phyloP scores from a whole-genome alignment of 495 filamentous ascomycete genomes.

The Chaetomidium leptoderma region DNA sequence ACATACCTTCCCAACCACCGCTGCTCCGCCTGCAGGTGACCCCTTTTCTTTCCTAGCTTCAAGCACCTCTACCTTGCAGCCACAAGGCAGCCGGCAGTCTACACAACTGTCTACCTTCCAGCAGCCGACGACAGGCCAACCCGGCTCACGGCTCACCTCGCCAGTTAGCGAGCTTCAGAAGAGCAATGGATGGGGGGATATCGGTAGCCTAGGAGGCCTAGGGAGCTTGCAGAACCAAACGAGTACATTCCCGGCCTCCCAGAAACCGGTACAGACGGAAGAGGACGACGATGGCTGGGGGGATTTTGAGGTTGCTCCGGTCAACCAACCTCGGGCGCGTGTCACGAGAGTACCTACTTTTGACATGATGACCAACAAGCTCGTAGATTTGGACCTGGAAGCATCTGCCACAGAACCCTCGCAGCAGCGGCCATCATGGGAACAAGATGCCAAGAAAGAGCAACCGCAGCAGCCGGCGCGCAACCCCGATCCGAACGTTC shows the following conservation, averaged over 20 bases:
- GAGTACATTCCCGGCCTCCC: neutral
- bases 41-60: constrained; percentile 25
- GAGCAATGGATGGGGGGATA: constrained; percentile 19
- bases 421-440: constrained; percentile 22
- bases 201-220: constrained; percentile 16
- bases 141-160: constrained; percentile 17
- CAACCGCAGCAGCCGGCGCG: constrained; percentile 12
- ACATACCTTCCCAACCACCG: neutral
- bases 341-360: constrained; percentile 41
- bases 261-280: constrained; percentile 26
- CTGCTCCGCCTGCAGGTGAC: constrained; percentile 14
- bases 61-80: constrained; percentile 12
- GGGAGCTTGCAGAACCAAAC: constrained; percentile 12
- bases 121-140: constrained; percentile 15
- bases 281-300: constrained; percentile 68
- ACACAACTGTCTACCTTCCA: constrained; percentile 21
- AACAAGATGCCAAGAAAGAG: neutral
- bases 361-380: constrained; percentile 44
- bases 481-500: constrained; percentile 39
- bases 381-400: constrained; percentile 32
- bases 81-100: constrained; percentile 22
- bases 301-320: constrained; percentile 60
- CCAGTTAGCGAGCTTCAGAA: constrained; percentile 12
- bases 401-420: constrained; percentile 19
- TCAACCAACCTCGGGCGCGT: constrained; percentile 24